Conservation (phyloP, 148 eudicot genomes). For the Rheum nobile region DNA sequence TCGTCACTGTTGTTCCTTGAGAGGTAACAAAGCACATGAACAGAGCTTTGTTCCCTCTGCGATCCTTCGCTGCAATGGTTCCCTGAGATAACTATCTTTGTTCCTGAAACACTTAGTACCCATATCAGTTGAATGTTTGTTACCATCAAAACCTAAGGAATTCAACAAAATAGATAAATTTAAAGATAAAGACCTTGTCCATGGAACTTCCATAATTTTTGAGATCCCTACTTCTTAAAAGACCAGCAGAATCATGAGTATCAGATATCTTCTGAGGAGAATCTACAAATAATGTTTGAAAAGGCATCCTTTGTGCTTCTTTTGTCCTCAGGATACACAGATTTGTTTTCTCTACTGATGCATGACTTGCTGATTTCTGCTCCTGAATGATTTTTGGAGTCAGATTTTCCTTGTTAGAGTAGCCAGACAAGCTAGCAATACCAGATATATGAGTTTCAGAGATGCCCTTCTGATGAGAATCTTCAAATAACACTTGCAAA, state of each 20-base stretch:
- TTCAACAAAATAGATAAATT: neutral
- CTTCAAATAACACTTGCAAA: slow-evolving; percentile 31
- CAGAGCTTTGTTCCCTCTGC: no score
- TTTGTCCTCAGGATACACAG: no score
- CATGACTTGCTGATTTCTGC: neutral
- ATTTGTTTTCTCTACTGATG: neutral
- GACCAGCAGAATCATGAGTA: neutral
- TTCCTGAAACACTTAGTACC: no score
- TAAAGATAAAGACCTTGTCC: slow-evolving; percentile 22
- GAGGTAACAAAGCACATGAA: no score
- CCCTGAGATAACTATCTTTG: no score
- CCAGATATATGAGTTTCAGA: slow-evolving; percentile 19
- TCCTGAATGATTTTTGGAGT: neutral
- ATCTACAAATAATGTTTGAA: neutral
- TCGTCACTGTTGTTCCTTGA: no score
- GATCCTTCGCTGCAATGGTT: no score
- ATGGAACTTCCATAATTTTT: slow-evolving; percentile 9
- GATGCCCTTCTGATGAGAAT: slow-evolving; percentile 25
- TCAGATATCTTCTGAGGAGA: neutral
- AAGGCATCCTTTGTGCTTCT: slow-evolving; percentile 15
- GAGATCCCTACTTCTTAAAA: neutral
- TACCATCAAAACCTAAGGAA: no score
- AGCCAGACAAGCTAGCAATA: neutral
- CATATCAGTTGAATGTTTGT: no score
- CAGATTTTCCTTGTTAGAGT: neutral